Conservation (phyloP, 2,329 filamentous ascomycete genomes). For the Trichoderma sp. region DNA sequence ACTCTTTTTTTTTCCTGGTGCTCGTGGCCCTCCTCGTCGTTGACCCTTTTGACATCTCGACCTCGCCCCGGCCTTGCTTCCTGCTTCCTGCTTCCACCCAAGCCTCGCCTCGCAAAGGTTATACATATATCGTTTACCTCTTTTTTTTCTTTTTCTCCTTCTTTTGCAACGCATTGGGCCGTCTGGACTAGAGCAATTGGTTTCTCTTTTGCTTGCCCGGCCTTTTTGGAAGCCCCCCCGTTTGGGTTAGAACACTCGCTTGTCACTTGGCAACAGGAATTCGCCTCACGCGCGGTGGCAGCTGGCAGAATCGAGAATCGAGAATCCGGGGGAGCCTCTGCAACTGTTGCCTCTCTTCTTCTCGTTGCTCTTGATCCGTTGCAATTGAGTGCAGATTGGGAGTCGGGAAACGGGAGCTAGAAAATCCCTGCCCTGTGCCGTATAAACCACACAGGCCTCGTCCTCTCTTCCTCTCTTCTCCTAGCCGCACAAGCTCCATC, state of each 20-base stretch:
- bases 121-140: neutral
- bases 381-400: neutral
- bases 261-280: neutral
- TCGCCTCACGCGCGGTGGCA: slow-evolving; percentile 11
- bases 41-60: neutral
- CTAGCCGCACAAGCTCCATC: neutral
- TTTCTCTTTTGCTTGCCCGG: neutral
- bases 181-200: neutral
- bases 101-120: neutral
- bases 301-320: slow-evolving; percentile 5
- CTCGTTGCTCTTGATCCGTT: neutral
- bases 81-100: neutral
- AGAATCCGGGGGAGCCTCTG: slow-evolving; percentile 6
- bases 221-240: neutral
- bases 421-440: neutral
- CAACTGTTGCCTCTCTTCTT: neutral
- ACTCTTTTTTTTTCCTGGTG: neutral
- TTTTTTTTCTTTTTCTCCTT: neutral
- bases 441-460: neutral
- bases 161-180: slow-evolving; percentile 5
- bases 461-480: neutral
- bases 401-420: neutral
- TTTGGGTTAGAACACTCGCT: slow-evolving; percentile 18
- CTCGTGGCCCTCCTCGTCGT: neutral
- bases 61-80: no score